Evolutionary conservation across 495 filamentous ascomycete species (phyloP).

Genomic region (Daldinia loculata): DNA sequence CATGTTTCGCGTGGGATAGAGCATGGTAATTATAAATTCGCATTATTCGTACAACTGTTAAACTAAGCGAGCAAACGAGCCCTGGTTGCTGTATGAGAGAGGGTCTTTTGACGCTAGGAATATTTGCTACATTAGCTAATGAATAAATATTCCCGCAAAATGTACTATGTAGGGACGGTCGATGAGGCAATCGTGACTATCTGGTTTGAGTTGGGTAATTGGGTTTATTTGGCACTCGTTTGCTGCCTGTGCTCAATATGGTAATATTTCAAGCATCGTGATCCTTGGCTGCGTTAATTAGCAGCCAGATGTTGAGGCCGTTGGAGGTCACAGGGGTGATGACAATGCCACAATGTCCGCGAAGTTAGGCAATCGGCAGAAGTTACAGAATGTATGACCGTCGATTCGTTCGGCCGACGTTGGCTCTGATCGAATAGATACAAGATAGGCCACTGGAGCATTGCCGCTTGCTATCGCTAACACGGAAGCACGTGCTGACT

Average conservation of each 20-base stretch:
- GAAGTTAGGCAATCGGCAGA: conserved; percentile 18
- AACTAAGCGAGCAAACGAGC: conserved; percentile 20
- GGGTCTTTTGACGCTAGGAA: conserved; percentile 1
- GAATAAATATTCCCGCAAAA: conserved; percentile 14
- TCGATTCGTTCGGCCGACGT: conserved; percentile 29
- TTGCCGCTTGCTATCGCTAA: conserved; percentile 19
- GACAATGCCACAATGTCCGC: conserved; percentile 37
- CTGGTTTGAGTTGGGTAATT: conserved; percentile 13
- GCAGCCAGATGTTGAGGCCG: conserved; percentile 22
- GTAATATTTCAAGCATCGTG: conserved; percentile 26
- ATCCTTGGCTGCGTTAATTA: conserved; percentile 35
- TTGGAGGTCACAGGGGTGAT: conserved; percentile 29
- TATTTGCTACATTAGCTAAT: conserved; percentile 17
- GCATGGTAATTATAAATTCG: background rate
- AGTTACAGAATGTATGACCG: conserved; percentile 11
- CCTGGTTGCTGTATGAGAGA: conserved; percentile 11
- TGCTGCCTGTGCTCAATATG: conserved; percentile 25
- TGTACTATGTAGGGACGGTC: background rate
- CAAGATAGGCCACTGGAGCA: background rate
- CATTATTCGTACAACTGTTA: conserved; percentile 4
- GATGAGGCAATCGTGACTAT: conserved; percentile 18
- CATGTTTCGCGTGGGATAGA: conserved; percentile 6
- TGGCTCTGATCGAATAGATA: conserved; percentile 34
- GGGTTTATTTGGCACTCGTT: conserved; percentile 17
- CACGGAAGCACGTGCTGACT: conserved; percentile 28